A percentile compares a stretch with the other conserved stretches of the same genome.
Evolutionary conservation across 495 filamentous ascomycete genomes (phyloP).

Genomic region (Aspergillus nidulans): DNA sequence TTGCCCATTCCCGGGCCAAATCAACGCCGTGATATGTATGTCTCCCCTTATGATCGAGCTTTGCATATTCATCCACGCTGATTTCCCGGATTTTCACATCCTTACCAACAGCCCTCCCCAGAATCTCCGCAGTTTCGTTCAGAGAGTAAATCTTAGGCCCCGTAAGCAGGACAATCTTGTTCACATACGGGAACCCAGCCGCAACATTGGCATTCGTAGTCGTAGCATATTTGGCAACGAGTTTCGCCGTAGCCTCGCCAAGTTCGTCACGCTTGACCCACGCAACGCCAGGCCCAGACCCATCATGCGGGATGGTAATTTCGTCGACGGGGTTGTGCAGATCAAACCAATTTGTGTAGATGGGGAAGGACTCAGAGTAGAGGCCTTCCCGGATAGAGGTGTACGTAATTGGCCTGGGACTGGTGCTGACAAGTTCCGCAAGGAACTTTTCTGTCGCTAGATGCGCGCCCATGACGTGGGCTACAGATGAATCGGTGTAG

Average conservation of each 20-base stretch:
- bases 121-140: slow-evolving; percentile 31
- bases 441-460: slow-evolving; percentile 59
- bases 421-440: neutral
- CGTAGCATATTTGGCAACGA: slow-evolving; percentile 28
- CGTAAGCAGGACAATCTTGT: slow-evolving; percentile 32
- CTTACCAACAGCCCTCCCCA: slow-evolving; percentile 28
- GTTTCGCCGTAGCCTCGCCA: slow-evolving; percentile 39
- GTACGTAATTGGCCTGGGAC: slow-evolving; percentile 29
- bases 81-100: slow-evolving; percentile 26
- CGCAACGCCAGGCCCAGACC: slow-evolving; percentile 41
- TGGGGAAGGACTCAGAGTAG: slow-evolving; percentile 63
- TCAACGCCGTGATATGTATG: slow-evolving; percentile 23
- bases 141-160: slow-evolving; percentile 33
- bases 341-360: slow-evolving; percentile 63
- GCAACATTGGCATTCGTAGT: neutral
- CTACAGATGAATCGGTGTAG: slow-evolving; percentile 39
- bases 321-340: slow-evolving; percentile 26
- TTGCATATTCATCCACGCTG: slow-evolving; percentile 35
- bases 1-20: slow-evolving; percentile 27
- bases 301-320: slow-evolving; percentile 48
- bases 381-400: slow-evolving; percentile 60
- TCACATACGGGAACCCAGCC: slow-evolving; percentile 23
- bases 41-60: slow-evolving; percentile 12
- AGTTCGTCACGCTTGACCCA: slow-evolving; percentile 52
- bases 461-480: slow-evolving; percentile 66